These are phyloP conservation scores for Salinomyces thailandicus DNA, from an alignment of 2,329 filamentous ascomycete genomes.

Conservation along the genomic window DNA sequence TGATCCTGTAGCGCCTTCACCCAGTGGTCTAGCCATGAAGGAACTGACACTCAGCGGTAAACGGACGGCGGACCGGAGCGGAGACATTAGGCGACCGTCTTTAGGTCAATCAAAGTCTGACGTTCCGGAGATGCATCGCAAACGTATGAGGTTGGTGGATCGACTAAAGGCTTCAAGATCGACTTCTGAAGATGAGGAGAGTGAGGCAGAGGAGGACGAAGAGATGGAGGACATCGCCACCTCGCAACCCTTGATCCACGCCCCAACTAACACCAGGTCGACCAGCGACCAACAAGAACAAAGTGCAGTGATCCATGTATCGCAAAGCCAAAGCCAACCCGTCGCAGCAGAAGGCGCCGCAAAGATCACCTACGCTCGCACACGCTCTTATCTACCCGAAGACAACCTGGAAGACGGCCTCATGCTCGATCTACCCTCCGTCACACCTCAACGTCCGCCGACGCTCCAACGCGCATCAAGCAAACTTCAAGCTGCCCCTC, in stretches of 20 bases:
- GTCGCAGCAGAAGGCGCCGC: no score
- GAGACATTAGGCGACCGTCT: no score
- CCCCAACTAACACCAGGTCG: no score
- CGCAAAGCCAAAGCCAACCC: slow-evolving; percentile 13
- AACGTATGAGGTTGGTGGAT: slow-evolving; percentile 23
- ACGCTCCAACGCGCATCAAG: slow-evolving; percentile 5
- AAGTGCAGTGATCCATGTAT: no score
- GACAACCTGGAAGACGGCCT: slow-evolving; percentile 31
- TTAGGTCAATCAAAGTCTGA: slow-evolving; percentile 18
- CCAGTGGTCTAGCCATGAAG: slow-evolving; percentile 16
- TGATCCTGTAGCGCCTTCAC: slow-evolving; percentile 13
- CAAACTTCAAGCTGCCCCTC: slow-evolving; percentile 10
- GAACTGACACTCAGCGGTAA: slow-evolving; percentile 13
- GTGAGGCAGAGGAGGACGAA: slow-evolving; percentile 13
- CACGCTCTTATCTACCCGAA: slow-evolving; percentile 51
- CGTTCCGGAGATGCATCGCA: slow-evolving; percentile 10
- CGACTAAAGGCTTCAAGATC: slow-evolving; percentile 23
- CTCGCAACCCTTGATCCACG: slow-evolving; percentile 6
- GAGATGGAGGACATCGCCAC: slow-evolving; percentile 1
- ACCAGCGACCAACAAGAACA: no score
- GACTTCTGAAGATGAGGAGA: slow-evolving; percentile 14
- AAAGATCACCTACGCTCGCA: slow-evolving; percentile 49
- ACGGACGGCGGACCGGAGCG: no score
- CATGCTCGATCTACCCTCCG: slow-evolving; percentile 23
- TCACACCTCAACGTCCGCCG: slow-evolving; percentile 11